Conservation (phyloP, 176 grass and related monocot genomes). For the Pontederia paniculata region DNA sequence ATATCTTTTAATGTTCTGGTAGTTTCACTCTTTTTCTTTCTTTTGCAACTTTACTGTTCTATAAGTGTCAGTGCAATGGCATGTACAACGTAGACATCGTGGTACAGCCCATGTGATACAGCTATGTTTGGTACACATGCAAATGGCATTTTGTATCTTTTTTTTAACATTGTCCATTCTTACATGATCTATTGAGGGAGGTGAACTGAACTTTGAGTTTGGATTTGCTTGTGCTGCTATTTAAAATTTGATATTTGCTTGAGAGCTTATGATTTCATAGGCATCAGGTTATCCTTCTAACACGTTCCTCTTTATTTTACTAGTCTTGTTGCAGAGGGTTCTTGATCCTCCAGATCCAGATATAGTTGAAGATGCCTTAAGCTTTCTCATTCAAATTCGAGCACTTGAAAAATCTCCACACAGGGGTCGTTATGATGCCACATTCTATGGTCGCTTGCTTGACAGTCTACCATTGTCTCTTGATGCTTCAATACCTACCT, state of each 20-base stretch:
- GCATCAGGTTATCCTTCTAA: neutral
- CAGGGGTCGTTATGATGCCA: constrained; percentile 54
- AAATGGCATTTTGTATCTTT: no score
- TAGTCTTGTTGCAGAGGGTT: constrained; percentile 62
- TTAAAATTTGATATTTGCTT: no score
- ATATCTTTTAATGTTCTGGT: no score
- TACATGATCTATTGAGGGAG: no score
- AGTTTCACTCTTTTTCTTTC: no score
- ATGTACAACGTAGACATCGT: no score
- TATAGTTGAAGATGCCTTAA: constrained; percentile 53
- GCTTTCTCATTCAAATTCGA: constrained; percentile 51
- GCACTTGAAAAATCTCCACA: constrained; percentile 44
- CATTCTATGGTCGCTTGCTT: constrained; percentile 73
- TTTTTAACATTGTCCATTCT: no score
- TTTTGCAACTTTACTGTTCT: no score
- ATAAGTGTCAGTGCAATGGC: no score
- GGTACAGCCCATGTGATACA: no score
- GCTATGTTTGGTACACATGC: no score
- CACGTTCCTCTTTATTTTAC: constrained; percentile 15
- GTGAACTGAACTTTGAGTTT: neutral
- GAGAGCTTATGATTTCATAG: no score
- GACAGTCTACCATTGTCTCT: constrained; percentile 78
- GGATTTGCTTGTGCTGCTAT: neutral
- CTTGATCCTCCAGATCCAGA: constrained; percentile 51
- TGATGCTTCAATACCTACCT: constrained; percentile 59